Conservation (phyloP, 345 rosid species). For the Odontarrhena argentea region DNA sequence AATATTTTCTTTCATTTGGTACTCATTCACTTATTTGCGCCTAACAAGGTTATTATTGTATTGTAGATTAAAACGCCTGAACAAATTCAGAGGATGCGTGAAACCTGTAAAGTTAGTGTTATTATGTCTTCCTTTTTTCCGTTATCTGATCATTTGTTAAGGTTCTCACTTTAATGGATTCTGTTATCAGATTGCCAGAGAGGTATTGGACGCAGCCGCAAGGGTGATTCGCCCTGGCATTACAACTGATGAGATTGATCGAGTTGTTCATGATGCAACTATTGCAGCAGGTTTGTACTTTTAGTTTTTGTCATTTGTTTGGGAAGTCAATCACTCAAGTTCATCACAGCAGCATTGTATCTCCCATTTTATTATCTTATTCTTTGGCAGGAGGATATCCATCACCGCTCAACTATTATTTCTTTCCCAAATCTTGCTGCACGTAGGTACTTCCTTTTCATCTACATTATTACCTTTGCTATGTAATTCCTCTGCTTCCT, state of each 20-base stretch:
- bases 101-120: constrained; percentile 79
- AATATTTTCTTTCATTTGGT: background rate
- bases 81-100: constrained; percentile 84
- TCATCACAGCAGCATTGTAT: background rate
- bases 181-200: constrained; percentile 69
- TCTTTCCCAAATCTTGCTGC: constrained; percentile 99
- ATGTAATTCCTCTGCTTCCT: constrained; percentile 24
- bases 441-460: constrained; percentile 75
- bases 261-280: constrained; percentile 88
- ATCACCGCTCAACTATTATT: constrained; percentile 93
- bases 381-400: constrained; percentile 85
- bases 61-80: constrained; percentile 85
- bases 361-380: background rate
- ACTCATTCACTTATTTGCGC: background rate
- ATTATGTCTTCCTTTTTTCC: background rate
- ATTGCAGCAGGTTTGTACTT: constrained; percentile 66
- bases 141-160: background rate
- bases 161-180: constrained; percentile 17
- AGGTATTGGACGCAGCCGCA: constrained; percentile 93
- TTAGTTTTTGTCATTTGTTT: background rate
- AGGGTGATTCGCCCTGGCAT: constrained; percentile 75
- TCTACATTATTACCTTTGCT: constrained; percentile 24
- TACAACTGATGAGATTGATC: constrained; percentile 96
- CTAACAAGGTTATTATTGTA: constrained; percentile 28
- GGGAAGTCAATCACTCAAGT: background rate